Evolutionary conservation across 2,329 filamentous ascomycete genomes (phyloP).

Genomic region (Trichothecium roseum): DNA sequence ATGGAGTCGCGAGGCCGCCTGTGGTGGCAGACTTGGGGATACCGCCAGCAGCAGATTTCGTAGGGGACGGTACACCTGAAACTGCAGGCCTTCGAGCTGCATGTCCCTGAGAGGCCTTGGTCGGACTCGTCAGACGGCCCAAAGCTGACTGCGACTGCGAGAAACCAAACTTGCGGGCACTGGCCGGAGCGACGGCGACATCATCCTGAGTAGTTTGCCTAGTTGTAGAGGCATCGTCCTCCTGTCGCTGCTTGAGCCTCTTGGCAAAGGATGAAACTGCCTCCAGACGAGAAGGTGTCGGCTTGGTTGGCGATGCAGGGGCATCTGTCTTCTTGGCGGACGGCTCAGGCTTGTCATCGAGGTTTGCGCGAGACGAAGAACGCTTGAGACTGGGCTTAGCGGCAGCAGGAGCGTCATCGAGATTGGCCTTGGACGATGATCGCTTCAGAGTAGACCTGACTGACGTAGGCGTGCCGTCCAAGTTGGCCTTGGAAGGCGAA

Average conservation of each 20-base stretch:
- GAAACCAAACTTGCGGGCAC: conserved; percentile 14
- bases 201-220: conserved; percentile 47
- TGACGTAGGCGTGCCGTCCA: conserved; percentile 13
- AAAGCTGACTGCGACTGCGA: conserved; percentile 36
- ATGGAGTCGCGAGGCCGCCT: conserved; percentile 26
- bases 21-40: conserved; percentile 42
- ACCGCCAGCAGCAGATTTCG: conserved; percentile 31
- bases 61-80: conserved; percentile 29
- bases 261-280: conserved; percentile 40
- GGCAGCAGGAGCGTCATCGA: conserved; percentile 46
- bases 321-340: not conserved
- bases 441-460: conserved; percentile 25
- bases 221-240: conserved; percentile 59
- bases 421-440: conserved; percentile 44
- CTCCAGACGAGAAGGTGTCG: conserved; percentile 1
- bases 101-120: conserved; percentile 62
- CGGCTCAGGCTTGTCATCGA: conserved; percentile 17
- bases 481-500: conserved; percentile 36
- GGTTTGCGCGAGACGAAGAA: conserved; percentile 14
- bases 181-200: conserved; percentile 36
- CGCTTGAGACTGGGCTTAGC: conserved; percentile 21
- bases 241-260: conserved; percentile 55
- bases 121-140: conserved; percentile 62
- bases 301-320: not conserved
- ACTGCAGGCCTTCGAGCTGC: conserved; percentile 14